phyloP scores from a whole-genome alignment of 805 yeast genomes.

The Monosporozyma unispora region DNA sequence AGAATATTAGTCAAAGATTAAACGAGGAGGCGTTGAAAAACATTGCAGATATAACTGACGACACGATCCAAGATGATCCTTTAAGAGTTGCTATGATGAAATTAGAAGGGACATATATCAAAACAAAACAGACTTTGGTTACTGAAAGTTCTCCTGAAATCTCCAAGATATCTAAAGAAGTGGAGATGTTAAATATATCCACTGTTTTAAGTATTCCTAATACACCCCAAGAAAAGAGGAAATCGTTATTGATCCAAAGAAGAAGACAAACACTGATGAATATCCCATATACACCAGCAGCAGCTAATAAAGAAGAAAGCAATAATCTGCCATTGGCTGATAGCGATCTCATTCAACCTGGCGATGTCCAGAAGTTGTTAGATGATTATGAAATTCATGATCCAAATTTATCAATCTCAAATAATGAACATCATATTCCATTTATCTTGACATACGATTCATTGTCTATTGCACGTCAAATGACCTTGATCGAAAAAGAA shows the following conservation, averaged over 20 bases:
- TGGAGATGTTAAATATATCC: conserved; percentile 13
- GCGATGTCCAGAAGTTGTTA: conserved; percentile 19
- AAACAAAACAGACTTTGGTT: conserved; percentile 2
- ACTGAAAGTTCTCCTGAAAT: conserved; percentile 13
- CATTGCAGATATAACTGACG: conserved; percentile 81
- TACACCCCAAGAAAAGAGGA: conserved; percentile 18
- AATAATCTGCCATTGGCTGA: background rate
- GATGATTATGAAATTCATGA: conserved; percentile 22
- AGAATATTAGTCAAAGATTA: background rate
- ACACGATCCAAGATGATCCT: conserved; percentile 57
- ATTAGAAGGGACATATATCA: conserved; percentile 56
- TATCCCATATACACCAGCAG: conserved; percentile 29
- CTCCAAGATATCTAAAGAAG: conserved; percentile 12
- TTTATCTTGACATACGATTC: conserved; percentile 71
- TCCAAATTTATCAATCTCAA: conserved; percentile 16
- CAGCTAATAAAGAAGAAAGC: conserved; percentile 4
- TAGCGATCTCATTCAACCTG: conserved; percentile 4
- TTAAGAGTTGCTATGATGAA: conserved; percentile 64
- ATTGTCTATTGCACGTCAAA: conserved; percentile 59
- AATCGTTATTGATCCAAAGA: conserved; percentile 30
- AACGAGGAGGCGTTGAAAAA: conserved; percentile 29
- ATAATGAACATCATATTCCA: conserved; percentile 58
- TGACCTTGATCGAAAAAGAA: conserved; percentile 82
- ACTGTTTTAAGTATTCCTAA: conserved; percentile 8
- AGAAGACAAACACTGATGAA: conserved; percentile 33